phyloP scores from a whole-genome alignment of 495 filamentous ascomycete species.

The Tuber umbilicatum region DNA sequence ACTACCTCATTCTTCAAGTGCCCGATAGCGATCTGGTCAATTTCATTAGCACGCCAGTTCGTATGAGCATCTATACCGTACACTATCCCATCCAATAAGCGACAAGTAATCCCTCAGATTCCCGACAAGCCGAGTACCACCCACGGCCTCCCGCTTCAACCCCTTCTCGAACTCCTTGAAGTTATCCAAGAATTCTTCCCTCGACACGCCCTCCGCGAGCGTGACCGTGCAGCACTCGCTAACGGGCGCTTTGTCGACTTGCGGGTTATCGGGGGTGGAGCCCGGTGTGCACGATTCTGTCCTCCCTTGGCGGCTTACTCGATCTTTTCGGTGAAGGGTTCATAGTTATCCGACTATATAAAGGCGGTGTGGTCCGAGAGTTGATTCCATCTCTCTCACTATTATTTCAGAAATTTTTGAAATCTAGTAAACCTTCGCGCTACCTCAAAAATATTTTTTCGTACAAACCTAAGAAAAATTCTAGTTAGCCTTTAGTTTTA shows the following conservation, averaged over 20 bases:
- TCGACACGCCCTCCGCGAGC: constrained; percentile 7
- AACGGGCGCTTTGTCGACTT: neutral
- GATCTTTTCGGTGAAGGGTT: constrained; percentile 12
- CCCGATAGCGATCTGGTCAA: neutral
- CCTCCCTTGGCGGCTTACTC: neutral
- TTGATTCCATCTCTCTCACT: too few relatives aligned
- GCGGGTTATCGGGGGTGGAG: constrained; percentile 20
- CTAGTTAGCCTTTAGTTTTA: too few relatives aligned
- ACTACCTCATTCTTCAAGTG: neutral
- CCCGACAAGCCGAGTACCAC: constrained; percentile 15
- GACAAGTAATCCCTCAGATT: constrained; percentile 17
- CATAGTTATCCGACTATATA: neutral
- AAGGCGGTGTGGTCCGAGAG: neutral
- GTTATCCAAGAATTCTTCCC: constrained; percentile 10
- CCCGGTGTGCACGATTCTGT: constrained; percentile 16
- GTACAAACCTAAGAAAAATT: too few relatives aligned
- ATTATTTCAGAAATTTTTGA: too few relatives aligned
- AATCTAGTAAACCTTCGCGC: too few relatives aligned
- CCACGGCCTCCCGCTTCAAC: constrained; percentile 19
- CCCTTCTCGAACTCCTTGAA: constrained; percentile 13
- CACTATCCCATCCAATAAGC: constrained; percentile 32
- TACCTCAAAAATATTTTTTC: too few relatives aligned
- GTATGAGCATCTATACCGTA: constrained; percentile 28
- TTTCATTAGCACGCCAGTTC: constrained; percentile 9
- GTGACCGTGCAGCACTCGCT: constrained; percentile 20